Base-by-base conservation (phyloP, 2,329 filamentous ascomycete genomes). In the Trichoderma oligosporum region DNA sequence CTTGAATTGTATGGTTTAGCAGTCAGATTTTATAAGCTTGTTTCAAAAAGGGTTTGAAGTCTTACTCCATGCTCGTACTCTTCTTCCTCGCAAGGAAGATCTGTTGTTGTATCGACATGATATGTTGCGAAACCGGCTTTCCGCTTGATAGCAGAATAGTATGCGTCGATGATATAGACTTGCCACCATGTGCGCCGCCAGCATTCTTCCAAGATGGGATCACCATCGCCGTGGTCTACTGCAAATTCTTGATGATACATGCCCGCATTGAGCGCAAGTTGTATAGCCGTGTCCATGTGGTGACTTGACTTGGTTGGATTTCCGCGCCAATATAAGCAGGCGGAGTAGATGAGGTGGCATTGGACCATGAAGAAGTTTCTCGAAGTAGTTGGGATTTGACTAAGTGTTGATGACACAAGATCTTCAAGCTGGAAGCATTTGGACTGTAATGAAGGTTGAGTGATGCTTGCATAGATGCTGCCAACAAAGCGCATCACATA, bases 151-250 rank as follows among this genome's bases (percentile, higher is more conserved):
- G 66, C 71, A 0, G 68, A 66, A 8, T 70, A 71, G n/a, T 66
- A 69, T 35, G 80, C 82, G 66, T 89, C 86, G 1, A 83, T 72
- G 5, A 82, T 77, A 63, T 81, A 87, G 36, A 89, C 66, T 64
- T 83, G 81, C 87, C 87, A 90, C 86, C 86, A 90, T 1, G 86
- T 89, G 39, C 87, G 77, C 48, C 86, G 78, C 75, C 84, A 79
- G 61, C 78, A 82, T 65, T 90, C 86, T 36, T 80, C 78, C 18
- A 75, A 46, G 0, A 73, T 63, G 1, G 76, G 68, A 56, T 84
- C 77, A 1, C 76, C 75, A 7, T 73, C 68, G 5, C 79, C 77
- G 53, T 81, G 69, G 1, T 70, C 62, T 1, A 71, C 59, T 1
- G 84, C 79, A 63, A 82, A 89, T 0, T 78, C 75, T 18, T 73